phyloP scores from a whole-genome alignment of 2,329 filamentous ascomycete species.

The Botrytis fragariae region DNA sequence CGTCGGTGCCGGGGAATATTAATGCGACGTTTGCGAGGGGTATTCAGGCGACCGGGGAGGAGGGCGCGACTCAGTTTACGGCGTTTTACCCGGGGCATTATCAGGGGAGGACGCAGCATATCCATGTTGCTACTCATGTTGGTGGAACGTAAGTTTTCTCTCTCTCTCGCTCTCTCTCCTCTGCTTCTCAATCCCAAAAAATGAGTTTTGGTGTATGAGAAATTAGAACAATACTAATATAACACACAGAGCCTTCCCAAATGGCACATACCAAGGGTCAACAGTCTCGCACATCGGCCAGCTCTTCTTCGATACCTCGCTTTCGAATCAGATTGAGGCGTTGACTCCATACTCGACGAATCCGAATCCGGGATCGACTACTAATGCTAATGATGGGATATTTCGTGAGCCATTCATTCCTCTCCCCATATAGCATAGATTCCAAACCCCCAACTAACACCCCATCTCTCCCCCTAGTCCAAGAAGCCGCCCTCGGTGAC shows the following conservation, averaged over 20 bases:
- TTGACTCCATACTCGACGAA: conserved; percentile 48
- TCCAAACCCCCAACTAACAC: neutral
- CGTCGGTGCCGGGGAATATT: conserved; percentile 40
- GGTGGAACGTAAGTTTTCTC: conserved; percentile 35
- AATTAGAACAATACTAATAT: neutral
- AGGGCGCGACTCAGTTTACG: conserved; percentile 45
- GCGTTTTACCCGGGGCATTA: conserved; percentile 49
- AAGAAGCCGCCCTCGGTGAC: conserved; percentile 36
- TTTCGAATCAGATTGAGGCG: conserved; percentile 51
- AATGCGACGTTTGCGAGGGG: conserved; percentile 45
- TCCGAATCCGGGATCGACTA: conserved; percentile 44
- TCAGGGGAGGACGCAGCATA: conserved; percentile 46
- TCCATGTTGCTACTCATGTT: conserved; percentile 48
- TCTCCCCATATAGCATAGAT: no score
- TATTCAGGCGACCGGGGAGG: conserved; percentile 42
- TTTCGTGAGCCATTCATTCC: neutral
- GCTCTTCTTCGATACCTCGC: conserved; percentile 61
- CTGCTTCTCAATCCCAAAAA: no score
- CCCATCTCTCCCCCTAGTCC: neutral
- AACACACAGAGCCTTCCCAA: conserved; percentile 31
- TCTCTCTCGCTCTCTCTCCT: neutral
- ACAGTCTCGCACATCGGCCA: conserved; percentile 61
- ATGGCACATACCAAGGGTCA: conserved; percentile 50
- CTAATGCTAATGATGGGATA: conserved; percentile 46
- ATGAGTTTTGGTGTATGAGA: neutral